phyloP scores from a whole-genome alignment of 352 stramenopile genomes.

The Phytophthora constricta region DNA sequence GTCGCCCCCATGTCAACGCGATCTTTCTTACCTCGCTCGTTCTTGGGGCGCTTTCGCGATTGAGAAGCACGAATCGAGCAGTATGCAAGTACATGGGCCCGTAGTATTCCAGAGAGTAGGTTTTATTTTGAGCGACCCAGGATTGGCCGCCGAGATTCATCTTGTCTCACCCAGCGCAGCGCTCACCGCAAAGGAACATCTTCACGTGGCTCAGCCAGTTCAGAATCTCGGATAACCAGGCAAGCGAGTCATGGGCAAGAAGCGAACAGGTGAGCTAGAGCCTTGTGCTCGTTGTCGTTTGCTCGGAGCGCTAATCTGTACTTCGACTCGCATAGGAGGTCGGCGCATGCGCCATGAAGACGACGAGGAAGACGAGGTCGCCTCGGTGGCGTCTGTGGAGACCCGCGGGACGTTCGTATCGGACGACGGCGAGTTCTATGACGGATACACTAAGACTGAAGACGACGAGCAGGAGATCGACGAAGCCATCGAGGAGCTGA shows the following conservation, averaged over 20 bases:
- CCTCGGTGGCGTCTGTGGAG: conserved; percentile 75
- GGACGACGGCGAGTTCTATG: conserved; percentile 75
- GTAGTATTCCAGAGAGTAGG: too few species aligned
- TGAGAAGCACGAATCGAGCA: too few species aligned
- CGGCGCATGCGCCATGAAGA: conserved; percentile 75
- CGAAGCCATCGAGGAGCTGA: conserved; percentile 80
- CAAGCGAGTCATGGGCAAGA: conserved; percentile 69
- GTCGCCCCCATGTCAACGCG: too few species aligned
- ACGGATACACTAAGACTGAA: conserved; percentile 62
- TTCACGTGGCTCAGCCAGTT: conserved; percentile 3
- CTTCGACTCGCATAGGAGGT: conserved; percentile 28
- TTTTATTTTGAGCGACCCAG: not conserved
- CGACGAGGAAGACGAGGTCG: conserved; percentile 71
- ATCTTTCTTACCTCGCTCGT: conserved; percentile 29
- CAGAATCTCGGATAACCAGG: conserved; percentile 3
- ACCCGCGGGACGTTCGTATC: conserved; percentile 65
- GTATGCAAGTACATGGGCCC: too few species aligned
- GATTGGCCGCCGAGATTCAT: not conserved
- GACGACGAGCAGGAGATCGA: conserved; percentile 74
- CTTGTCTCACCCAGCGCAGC: not conserved
- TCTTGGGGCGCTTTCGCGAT: not conserved
- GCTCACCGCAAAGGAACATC: conserved; percentile 14
- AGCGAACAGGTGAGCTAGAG: conserved; percentile 53
- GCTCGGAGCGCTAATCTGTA: conserved; percentile 16
- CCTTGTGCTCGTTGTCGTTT: not conserved